These are phyloP conservation scores for Phytophthora pluvialis DNA, from an alignment of 352 stramenopile species.

Conservation along the genomic window DNA sequence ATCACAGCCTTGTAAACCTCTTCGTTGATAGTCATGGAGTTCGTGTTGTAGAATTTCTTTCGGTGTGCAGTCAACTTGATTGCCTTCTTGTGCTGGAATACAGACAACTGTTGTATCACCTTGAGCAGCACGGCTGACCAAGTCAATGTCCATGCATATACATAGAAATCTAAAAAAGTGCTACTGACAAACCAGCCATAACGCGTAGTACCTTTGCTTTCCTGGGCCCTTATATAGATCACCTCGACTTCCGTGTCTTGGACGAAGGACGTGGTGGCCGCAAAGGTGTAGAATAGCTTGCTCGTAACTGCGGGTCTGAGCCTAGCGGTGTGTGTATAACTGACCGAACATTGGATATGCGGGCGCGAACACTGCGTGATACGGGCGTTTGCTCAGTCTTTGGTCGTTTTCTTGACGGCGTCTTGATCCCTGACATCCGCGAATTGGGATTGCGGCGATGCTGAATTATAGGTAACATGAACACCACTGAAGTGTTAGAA, in stretches of 20 bases:
- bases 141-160: constrained; percentile 14
- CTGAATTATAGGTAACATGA: constrained; percentile 16
- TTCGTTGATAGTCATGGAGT: constrained; percentile 28
- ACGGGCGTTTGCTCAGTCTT: constrained; percentile 31
- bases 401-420: constrained; percentile 36
- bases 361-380: constrained; percentile 50
- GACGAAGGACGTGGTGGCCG: constrained; percentile 37
- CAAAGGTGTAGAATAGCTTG: constrained; percentile 80
- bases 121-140: background rate
- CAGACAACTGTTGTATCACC: constrained; percentile 4
- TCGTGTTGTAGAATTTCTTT: constrained; percentile 4
- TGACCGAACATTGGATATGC: constrained; percentile 60
- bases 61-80: background rate
- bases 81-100: constrained; percentile 2
- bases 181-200: background rate
- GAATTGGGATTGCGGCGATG: constrained; percentile 32
- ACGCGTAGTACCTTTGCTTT: constrained; percentile 1
- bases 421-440: constrained; percentile 27
- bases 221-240: constrained; percentile 24
- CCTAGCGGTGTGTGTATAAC: constrained; percentile 55
- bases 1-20: constrained; percentile 78
- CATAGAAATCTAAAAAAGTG: constrained; percentile 34
- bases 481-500: background rate
- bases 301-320: constrained; percentile 68
- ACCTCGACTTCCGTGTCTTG: constrained; percentile 33